These are phyloP conservation scores for Camelina hispida DNA, from an alignment of 345 rosid species.

Conservation along the genomic window DNA sequence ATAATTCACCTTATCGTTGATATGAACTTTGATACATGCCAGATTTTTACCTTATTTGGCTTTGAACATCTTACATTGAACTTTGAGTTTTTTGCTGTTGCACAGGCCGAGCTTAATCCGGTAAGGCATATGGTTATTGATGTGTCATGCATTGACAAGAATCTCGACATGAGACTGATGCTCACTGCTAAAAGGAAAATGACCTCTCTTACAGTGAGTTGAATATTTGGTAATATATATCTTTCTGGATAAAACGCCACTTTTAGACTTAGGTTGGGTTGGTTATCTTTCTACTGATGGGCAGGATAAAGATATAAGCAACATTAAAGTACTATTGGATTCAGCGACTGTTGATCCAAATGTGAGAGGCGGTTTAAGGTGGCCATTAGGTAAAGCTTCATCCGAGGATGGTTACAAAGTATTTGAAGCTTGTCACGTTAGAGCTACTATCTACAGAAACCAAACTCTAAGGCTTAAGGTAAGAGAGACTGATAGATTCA, in stretches of 20 bases:
- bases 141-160: conserved; percentile 61
- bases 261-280: conserved; percentile 7
- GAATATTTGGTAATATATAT: background rate
- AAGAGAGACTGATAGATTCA: conserved; percentile 62
- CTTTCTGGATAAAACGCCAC: background rate
- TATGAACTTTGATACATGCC: background rate
- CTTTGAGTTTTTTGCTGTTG: conserved; percentile 9
- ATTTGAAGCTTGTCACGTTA: conserved; percentile 56
- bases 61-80: background rate
- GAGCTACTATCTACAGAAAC: conserved; percentile 46
- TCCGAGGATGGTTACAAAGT: conserved; percentile 52
- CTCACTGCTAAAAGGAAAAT: conserved; percentile 53
- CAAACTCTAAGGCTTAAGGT: conserved; percentile 54
- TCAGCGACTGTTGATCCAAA: conserved; percentile 61
- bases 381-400: conserved; percentile 57
- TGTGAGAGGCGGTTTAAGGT: conserved; percentile 73
- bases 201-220: conserved; percentile 51
- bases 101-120: conserved; percentile 54
- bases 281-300: background rate
- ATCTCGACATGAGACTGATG: conserved; percentile 73
- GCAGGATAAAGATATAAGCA: conserved; percentile 64
- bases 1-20: background rate
- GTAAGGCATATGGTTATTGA: conserved; percentile 62
- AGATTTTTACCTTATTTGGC: conserved; percentile 11
- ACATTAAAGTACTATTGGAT: conserved; percentile 52